These are phyloP conservation scores for Rhynchospora breviuscula DNA, from an alignment of 176 grass and related monocot species.

Conservation along the genomic window DNA sequence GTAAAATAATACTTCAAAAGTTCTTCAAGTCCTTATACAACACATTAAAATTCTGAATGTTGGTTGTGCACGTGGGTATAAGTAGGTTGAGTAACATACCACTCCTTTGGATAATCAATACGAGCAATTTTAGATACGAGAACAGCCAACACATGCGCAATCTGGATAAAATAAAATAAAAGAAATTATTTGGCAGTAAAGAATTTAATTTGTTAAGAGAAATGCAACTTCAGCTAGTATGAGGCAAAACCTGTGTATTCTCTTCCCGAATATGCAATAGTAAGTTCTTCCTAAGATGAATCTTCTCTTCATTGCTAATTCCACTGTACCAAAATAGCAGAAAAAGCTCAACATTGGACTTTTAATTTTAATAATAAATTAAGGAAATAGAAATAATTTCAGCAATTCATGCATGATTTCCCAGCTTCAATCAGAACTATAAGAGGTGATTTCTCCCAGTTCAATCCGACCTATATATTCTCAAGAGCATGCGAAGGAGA, in stretches of 20 bases:
- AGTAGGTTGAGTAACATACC: conserved; percentile 39
- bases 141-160: conserved; percentile 84
- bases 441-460: background rate
- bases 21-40: background rate
- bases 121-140: conserved; percentile 97
- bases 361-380: background rate
- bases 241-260: conserved; percentile 59
- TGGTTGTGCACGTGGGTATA: conserved; percentile 9
- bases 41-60: background rate
- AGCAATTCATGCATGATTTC: background rate
- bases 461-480: background rate
- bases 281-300: conserved; percentile 80
- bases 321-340: conserved; percentile 46
- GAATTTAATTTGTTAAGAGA: background rate
- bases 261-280: conserved; percentile 85
- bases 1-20: background rate
- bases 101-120: conserved; percentile 96
- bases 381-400: background rate
- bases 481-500: background rate
- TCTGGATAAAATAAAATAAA: conserved; percentile 37
- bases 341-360: background rate
- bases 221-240: conserved; percentile 6
- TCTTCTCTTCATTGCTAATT: conserved; percentile 96
- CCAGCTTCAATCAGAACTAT: background rate
- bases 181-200: background rate